These are phyloP conservation scores for Polymyxa betae DNA, from an alignment of 208 protist genomes.

Conservation along the genomic window DNA sequence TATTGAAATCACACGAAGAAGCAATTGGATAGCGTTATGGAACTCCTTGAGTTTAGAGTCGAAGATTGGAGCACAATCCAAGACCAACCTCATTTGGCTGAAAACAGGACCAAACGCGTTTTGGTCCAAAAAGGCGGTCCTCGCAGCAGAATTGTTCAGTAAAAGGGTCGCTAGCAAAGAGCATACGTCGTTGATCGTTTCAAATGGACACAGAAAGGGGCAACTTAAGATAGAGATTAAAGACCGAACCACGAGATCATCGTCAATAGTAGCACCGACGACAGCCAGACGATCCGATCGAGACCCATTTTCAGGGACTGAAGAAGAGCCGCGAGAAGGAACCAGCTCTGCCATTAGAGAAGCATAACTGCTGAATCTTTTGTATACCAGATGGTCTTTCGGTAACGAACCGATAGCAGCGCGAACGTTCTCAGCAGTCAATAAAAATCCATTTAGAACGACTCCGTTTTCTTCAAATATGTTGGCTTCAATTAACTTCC, in stretches of 20 bases:
- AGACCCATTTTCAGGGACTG: background rate
- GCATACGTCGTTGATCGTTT: background rate
- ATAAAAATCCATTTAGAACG: slow-evolving; percentile 11
- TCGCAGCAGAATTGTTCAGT: background rate
- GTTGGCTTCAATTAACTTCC: background rate
- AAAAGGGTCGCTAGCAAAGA: background rate
- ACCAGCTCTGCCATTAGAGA: background rate
- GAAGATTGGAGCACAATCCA: background rate
- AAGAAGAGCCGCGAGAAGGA: background rate
- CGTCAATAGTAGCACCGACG: slow-evolving; percentile 15
- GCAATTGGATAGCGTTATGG: background rate
- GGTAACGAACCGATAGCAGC: background rate
- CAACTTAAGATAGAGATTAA: background rate
- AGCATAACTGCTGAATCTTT: background rate
- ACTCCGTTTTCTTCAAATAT: slow-evolving; percentile 10
- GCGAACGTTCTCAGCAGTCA: background rate
- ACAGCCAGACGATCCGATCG: background rate
- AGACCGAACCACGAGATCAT: background rate
- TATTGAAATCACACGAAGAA: background rate
- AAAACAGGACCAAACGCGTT: background rate
- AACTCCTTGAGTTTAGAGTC: background rate
- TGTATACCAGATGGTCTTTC: background rate
- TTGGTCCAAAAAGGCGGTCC: background rate
- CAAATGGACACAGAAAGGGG: background rate
- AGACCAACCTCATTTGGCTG: background rate